Conservation (phyloP, 371 early-diverging fungal genomes). For the Mortierella sp. region DNA sequence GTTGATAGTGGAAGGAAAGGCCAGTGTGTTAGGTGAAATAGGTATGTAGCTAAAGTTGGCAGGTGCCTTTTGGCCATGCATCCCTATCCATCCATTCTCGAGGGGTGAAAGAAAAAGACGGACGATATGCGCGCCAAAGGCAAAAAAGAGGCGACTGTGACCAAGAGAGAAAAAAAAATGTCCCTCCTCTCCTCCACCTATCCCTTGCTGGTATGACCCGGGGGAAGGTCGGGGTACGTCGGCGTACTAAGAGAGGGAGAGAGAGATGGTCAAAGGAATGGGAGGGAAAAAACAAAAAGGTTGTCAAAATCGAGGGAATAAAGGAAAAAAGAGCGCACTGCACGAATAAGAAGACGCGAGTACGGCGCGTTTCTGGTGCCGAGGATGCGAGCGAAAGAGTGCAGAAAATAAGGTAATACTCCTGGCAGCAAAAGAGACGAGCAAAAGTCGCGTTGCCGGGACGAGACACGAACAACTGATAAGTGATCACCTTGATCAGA, state of each 20-base stretch:
- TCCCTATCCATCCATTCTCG: neutral
- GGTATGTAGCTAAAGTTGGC: neutral
- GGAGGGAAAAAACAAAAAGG: neutral
- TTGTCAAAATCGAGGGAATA: neutral
- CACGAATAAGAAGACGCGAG: neutral
- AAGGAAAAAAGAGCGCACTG: neutral
- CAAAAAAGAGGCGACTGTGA: neutral
- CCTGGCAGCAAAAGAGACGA: neutral
- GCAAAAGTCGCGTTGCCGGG: neutral
- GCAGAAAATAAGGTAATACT: neutral
- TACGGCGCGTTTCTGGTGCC: neutral
- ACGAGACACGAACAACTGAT: neutral
- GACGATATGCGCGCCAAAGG: neutral
- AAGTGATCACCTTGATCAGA: neutral
- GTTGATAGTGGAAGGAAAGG: neutral
- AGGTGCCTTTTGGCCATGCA: conserved; percentile 6
- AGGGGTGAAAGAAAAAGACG: neutral
- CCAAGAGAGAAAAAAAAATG: neutral
- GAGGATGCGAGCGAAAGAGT: neutral
- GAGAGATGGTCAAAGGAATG: neutral
- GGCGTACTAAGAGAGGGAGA: neutral
- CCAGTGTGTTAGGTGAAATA: neutral
- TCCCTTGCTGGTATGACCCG: neutral
- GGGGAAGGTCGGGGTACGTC: neutral
- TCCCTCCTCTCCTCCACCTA: neutral